Evolutionary conservation across 1,284 basidiomycete species (phyloP).

Genomic region (Inonotus hispidus): DNA sequence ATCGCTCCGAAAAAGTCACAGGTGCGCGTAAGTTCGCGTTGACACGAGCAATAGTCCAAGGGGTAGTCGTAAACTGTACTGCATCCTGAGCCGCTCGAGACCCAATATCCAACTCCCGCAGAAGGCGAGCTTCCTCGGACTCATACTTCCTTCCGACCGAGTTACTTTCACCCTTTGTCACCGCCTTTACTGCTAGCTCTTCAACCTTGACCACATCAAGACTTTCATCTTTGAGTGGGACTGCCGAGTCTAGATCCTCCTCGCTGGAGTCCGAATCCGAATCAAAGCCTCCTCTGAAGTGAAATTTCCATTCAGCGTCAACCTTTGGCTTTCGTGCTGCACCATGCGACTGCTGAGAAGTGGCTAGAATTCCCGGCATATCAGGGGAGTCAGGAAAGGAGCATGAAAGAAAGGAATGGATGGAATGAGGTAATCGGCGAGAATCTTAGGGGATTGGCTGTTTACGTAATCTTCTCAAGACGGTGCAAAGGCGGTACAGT

Average conservation of each 20-base stretch:
- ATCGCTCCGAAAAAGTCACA: background rate
- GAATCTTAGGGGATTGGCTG: too few relatives aligned
- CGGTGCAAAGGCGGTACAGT: too few relatives aligned
- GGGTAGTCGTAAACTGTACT: constrained; percentile 61
- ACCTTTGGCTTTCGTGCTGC: background rate
- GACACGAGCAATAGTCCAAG: constrained; percentile 69
- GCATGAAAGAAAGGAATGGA: too few relatives aligned
- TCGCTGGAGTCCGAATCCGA: constrained; percentile 9
- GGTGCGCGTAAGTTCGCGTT: constrained; percentile 51
- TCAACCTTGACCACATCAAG: background rate
- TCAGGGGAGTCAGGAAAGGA: background rate
- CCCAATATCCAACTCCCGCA: constrained; percentile 55
- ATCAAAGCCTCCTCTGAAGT: constrained; percentile 8
- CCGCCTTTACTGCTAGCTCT: background rate
- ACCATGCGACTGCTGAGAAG: background rate
- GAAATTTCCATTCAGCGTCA: constrained; percentile 9
- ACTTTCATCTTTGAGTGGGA: too few relatives aligned
- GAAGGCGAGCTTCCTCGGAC: constrained; percentile 24
- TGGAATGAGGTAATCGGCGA: too few relatives aligned
- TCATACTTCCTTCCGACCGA: background rate
- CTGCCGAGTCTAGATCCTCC: background rate
- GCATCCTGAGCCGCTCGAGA: constrained; percentile 41
- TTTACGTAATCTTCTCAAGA: too few relatives aligned
- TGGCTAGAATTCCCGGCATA: constrained; percentile 11
- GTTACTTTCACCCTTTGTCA: background rate